These are phyloP conservation scores for Rhizopogon salebrosus DNA, from an alignment of 768 basidiomycete species.

Conservation along the genomic window DNA sequence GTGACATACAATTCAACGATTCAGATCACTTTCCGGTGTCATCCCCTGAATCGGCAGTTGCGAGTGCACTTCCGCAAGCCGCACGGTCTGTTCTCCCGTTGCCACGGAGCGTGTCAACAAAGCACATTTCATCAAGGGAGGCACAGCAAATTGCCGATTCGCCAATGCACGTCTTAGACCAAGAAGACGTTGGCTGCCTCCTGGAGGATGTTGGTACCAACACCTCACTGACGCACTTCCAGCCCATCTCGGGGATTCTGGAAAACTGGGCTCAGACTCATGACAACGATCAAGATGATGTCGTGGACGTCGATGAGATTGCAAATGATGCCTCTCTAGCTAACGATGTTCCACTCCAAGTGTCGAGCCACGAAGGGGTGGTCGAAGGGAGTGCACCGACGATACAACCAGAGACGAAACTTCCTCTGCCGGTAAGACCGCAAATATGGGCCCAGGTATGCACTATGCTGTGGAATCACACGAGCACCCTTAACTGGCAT, in stretches of 20 bases:
- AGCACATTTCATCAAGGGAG: background rate
- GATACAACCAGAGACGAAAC: constrained; percentile 13
- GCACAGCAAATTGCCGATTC: background rate
- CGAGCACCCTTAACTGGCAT: background rate
- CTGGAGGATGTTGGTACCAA: constrained; percentile 15
- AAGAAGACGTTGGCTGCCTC: constrained; percentile 13
- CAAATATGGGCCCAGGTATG: constrained; percentile 43
- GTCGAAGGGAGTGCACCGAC: background rate
- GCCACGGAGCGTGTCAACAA: constrained; percentile 11
- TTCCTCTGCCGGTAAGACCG: constrained; percentile 24
- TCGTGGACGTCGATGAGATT: background rate
- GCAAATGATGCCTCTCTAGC: constrained; percentile 7
- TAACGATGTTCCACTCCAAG: constrained; percentile 10
- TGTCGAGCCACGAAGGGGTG: background rate
- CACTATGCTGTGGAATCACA: background rate
- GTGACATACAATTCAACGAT: background rate
- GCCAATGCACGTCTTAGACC: background rate
- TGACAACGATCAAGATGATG: constrained; percentile 17
- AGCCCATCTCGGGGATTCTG: background rate
- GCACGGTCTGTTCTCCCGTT: constrained; percentile 13
- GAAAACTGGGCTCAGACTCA: constrained; percentile 24
- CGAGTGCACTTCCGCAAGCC: background rate
- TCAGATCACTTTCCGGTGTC: background rate
- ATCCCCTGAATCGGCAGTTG: background rate
- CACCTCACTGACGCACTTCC: constrained; percentile 3